phyloP scores from a whole-genome alignment of 2,329 filamentous ascomycete genomes.

The Teratosphaeriaceae sp. region DNA sequence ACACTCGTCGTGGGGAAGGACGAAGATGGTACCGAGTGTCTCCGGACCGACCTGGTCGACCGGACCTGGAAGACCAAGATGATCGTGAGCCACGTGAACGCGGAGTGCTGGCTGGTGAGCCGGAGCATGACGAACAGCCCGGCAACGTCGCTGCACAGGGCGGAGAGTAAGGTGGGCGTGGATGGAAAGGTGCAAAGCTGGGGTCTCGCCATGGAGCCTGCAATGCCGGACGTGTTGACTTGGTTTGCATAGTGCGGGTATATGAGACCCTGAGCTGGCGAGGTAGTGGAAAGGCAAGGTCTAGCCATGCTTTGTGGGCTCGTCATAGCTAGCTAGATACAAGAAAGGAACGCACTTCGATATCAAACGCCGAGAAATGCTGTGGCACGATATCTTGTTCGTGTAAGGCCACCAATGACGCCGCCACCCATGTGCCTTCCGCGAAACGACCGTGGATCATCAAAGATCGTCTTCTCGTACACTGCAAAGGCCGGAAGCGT shows the following conservation, averaged over 20 bases:
- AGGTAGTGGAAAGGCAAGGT: too few relatives aligned
- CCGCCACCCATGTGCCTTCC: background rate
- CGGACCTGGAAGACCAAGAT: background rate
- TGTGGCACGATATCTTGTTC: too few relatives aligned
- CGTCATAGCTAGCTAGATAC: too few relatives aligned
- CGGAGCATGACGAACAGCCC: background rate
- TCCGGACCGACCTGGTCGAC: background rate
- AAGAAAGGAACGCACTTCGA: too few relatives aligned
- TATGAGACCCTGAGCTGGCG: too few relatives aligned
- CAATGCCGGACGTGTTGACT: background rate
- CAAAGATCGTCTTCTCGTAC: background rate
- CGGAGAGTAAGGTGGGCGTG: background rate
- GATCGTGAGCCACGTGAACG: background rate
- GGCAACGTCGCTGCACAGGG: background rate
- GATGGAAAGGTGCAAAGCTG: constrained; percentile 1
- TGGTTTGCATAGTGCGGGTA: too few relatives aligned
- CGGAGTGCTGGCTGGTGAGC: background rate
- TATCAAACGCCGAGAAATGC: too few relatives aligned
- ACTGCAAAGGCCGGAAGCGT: background rate
- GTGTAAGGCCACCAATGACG: too few relatives aligned
- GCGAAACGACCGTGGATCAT: background rate
- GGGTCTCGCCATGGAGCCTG: constrained; percentile 1
- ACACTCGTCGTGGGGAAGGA: background rate
- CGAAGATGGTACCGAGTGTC: background rate
- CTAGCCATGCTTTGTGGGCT: too few relatives aligned